Percentiles rank a stretch among this genome's conserved stretches.
Evolutionary conservation across 257 asterid species (phyloP).

Genomic region (Solanum virginianum): DNA sequence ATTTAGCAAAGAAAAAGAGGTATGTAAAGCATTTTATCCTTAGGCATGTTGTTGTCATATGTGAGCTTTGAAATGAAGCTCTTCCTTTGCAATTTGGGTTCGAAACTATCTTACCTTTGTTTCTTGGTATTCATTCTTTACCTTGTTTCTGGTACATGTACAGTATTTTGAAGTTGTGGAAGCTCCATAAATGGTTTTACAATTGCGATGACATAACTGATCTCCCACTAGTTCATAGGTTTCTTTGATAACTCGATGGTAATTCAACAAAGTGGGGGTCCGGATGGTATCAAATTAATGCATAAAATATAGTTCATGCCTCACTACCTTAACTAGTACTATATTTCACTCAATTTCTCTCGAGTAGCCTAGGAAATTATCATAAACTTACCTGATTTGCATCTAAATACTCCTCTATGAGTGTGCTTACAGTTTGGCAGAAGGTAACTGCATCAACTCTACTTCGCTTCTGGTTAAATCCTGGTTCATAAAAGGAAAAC

Average conservation of each 20-base stretch:
- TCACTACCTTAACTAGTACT: background rate
- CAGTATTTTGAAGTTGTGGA: background rate
- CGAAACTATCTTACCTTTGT: too few species aligned
- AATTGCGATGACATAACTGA: background rate
- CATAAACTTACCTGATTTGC: background rate
- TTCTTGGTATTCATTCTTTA: constrained; percentile 32
- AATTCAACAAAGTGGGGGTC: too few species aligned
- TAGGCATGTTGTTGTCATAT: too few species aligned
- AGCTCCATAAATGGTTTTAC: background rate
- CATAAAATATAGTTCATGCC: background rate
- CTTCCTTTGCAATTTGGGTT: too few species aligned
- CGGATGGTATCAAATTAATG: background rate
- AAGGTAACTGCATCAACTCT: background rate
- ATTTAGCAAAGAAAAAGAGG: too few species aligned
- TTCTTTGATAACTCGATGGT: background rate
- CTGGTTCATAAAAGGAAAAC: too few species aligned
- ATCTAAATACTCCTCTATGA: background rate
- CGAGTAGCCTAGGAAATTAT: background rate
- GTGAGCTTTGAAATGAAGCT: too few species aligned
- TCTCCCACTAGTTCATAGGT: background rate
- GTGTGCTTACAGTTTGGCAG: background rate
- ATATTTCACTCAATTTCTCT: background rate
- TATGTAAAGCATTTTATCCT: too few species aligned
- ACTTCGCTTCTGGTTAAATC: background rate
- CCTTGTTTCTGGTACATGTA: background rate